Base-by-base conservation (phyloP, 768 basidiomycete species). In the Paxillus ammoniavirescens region DNA sequence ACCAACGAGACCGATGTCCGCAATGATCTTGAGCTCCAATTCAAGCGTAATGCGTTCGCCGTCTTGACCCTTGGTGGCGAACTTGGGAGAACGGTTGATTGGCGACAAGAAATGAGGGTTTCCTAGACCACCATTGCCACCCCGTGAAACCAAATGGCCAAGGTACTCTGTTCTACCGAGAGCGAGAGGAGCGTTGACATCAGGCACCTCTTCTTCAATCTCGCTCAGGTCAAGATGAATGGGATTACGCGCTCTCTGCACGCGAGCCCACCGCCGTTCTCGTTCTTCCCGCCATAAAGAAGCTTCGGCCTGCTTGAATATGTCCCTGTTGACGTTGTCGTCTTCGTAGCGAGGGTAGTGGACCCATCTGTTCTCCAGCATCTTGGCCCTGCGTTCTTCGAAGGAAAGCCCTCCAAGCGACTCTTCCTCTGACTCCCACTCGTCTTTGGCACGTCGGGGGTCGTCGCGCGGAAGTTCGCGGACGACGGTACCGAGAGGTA, bases 1-100 rank as follows among this genome's bases (percentile, higher is more conserved):
- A 0, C 97, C 97, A 2, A 99, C 94, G 17, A 99, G 75, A 0
- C 93, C 97, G n/a, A 98, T 78, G 67, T 99, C 96, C 2, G 96
- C 93, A 3, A 95, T 77, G 6, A 96, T 79, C 69, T 98, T 98
- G 56, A 99, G 86, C 68, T 97, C 96, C 13, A 99, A 77, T 17
- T 85, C 80, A n/a, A 98, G 79, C 1, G 88, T 87, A 57, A 95
- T 72, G 5, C 83, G 78, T 61, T 93, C 89, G 15, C 70, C 93
- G 4, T 81, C 80, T 8, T 80, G 77, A 0, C 91, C 93, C 15
- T 84, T 80, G 15, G 90, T 87, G 0, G 91, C 95, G 57, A 90
- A 90, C 68, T 93, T 92, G 3, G 95, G 93, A 0, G 91, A 86
- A 2, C 91, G 85, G 53, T 83, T 87, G 28, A 78, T 71, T 2